Base-by-base conservation (phyloP, 768 basidiomycete genomes). In the Amanita rubescens region DNA sequence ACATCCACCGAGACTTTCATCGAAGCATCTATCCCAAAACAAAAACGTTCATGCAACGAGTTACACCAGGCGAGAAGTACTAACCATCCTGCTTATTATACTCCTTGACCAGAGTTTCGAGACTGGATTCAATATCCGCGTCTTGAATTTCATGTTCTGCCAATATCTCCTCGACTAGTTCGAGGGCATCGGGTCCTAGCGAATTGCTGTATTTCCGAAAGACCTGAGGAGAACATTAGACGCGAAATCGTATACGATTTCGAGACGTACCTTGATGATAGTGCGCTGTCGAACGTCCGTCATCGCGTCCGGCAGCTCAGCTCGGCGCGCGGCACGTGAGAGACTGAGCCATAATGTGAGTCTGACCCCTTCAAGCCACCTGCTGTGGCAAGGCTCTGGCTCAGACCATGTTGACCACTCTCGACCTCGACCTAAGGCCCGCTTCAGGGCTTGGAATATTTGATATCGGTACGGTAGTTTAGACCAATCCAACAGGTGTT, bases 181-280 rank as follows among this genome's bases (percentile, higher is more conserved):
- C 76, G 20, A 90, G 69, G 8, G 82, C 82, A 51, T 91, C 88
- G 5, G 91, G 85, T 1, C 90, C 87, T 5, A 94, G 75, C 9
- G 91, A 88, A 62, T 91, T 88, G 61, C 88, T 89, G 65, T 89
- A 91, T 69, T 93, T 93, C 48, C 89, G 77, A 64, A 92, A 92
- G 41, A 90, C 85, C 88, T 91, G 45, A 12, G 22, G 15, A 7
- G 2, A 39, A 49, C 2, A 55, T 25, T 24, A 32, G 46, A 49
- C 17, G 38, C 17, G 22, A 17, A 35, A 14, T 33, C 11, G 41
- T 46, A 15, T 12, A n/a, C 2, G 8, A 30, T 14, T 37, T 34
- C 17, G 42, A 17, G 8, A 53, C 59, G 20, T 33, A 73, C 79
- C 68, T 78, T 78, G 35, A 81, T 73, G 41, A 79, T 77, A 2